These are phyloP conservation scores for Zizania palustris DNA, from an alignment of 202 grass and related monocot species.

Conservation along the genomic window DNA sequence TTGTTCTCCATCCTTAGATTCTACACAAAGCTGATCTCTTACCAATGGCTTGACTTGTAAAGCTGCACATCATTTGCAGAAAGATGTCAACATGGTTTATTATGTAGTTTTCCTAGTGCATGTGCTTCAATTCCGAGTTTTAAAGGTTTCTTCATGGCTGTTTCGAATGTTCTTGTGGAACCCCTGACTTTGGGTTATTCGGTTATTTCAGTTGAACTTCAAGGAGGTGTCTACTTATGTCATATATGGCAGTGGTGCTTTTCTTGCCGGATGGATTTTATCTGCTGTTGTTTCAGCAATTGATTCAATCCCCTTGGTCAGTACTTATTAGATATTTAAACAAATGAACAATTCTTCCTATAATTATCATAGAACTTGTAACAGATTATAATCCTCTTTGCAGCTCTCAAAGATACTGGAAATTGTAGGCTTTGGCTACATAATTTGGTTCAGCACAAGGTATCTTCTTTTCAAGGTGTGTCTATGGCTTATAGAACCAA, in stretches of 20 bases:
- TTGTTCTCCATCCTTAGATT: neutral
- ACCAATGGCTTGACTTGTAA: neutral
- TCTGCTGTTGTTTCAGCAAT: conserved; percentile 55
- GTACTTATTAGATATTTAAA: conserved; percentile 17
- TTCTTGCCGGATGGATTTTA: conserved; percentile 58
- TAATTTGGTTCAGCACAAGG: conserved; percentile 62
- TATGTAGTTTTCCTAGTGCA: neutral
- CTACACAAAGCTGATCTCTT: neutral
- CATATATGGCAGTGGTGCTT: conserved; percentile 59
- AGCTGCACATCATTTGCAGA: conserved; percentile 1
- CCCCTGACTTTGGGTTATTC: neutral
- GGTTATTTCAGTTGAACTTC: conserved; percentile 51
- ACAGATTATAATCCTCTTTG: neutral
- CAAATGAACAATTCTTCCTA: neutral
- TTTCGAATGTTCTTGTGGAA: conserved; percentile 6
- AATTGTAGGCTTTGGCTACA: conserved; percentile 68
- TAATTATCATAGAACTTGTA: neutral
- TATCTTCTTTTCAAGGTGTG: conserved; percentile 83
- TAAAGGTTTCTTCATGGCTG: neutral
- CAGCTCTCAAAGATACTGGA: conserved; percentile 76
- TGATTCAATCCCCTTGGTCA: conserved; percentile 72
- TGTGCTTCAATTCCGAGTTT: neutral
- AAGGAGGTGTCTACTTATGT: conserved; percentile 47
- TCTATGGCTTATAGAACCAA: neutral
- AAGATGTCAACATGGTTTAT: neutral